These are phyloP conservation scores for Copromyces sp. DNA, from an alignment of 495 filamentous ascomycete species.

Conservation along the genomic window DNA sequence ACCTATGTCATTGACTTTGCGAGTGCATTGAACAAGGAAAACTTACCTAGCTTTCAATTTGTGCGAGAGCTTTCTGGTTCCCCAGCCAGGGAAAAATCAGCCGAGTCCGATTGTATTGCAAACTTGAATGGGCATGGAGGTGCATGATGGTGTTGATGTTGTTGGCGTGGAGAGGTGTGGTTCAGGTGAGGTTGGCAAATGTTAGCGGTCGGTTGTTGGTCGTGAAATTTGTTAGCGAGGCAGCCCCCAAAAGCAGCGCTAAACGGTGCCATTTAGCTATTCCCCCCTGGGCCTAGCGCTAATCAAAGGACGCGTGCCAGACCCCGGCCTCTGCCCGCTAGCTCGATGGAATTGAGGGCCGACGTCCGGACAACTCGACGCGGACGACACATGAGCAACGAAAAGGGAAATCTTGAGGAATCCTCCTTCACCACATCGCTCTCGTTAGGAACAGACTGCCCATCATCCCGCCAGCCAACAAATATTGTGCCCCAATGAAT, in stretches of 20 bases:
- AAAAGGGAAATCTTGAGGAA: background rate
- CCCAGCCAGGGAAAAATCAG: too few relatives aligned
- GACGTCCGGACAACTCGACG: background rate
- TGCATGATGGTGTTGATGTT: background rate
- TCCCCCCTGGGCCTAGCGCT: background rate
- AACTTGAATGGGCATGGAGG: background rate
- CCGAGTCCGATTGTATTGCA: background rate
- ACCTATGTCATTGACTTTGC: background rate
- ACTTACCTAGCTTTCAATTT: background rate
- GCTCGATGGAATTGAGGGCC: background rate
- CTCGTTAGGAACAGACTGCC: background rate
- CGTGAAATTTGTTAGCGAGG: background rate
- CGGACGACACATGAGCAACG: background rate
- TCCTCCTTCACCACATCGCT: background rate
- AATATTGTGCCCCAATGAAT: background rate
- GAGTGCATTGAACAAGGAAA: background rate
- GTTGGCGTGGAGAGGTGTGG: background rate
- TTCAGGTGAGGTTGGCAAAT: background rate
- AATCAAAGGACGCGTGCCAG: background rate
- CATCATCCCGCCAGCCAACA: background rate
- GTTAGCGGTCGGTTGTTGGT: background rate
- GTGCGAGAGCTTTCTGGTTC: background rate
- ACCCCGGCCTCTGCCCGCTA: background rate
- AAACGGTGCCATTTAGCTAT: background rate
- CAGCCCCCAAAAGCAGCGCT: background rate